Conservation (phyloP, 2,329 filamentous ascomycete species). For the Xylaria polymorpha region DNA sequence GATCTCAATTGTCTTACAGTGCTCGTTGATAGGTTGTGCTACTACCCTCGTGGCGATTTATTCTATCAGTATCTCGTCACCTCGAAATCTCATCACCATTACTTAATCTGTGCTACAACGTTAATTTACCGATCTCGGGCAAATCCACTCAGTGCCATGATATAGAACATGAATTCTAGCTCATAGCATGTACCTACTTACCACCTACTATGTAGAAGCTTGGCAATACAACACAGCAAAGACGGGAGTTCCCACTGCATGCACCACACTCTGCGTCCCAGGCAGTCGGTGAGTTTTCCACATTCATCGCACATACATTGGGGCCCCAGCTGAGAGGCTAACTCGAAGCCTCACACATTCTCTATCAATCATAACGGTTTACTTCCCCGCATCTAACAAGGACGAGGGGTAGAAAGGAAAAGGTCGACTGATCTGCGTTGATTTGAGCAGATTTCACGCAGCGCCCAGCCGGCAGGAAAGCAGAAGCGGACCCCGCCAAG, state of each 20-base stretch:
- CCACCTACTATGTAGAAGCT: not conserved
- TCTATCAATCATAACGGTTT: not conserved
- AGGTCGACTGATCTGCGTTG: constrained; percentile 26
- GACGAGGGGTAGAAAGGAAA: not conserved
- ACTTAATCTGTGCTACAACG: not conserved
- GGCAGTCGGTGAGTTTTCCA: not conserved
- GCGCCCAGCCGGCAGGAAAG: constrained; percentile 11
- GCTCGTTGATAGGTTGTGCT: too few relatives aligned
- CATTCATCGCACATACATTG: not conserved
- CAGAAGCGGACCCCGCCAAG: constrained; percentile 19
- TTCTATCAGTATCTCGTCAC: not conserved
- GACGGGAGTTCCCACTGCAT: not conserved
- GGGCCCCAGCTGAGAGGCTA: not conserved
- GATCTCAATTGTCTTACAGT: too few relatives aligned
- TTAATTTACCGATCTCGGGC: not conserved
- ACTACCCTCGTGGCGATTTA: not conserved
- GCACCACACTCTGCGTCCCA: not conserved
- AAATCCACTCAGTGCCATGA: not conserved
- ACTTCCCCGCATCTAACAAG: constrained; percentile 11
- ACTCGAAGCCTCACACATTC: not conserved
- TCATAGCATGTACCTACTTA: too few relatives aligned
- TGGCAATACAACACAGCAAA: not conserved
- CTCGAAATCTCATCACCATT: not conserved
- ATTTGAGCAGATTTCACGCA: constrained; percentile 37
- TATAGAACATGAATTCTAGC: not conserved